Base-by-base conservation (phyloP, 192 early-diverging fungal genomes). In the Globomyces pollinis-pini region DNA sequence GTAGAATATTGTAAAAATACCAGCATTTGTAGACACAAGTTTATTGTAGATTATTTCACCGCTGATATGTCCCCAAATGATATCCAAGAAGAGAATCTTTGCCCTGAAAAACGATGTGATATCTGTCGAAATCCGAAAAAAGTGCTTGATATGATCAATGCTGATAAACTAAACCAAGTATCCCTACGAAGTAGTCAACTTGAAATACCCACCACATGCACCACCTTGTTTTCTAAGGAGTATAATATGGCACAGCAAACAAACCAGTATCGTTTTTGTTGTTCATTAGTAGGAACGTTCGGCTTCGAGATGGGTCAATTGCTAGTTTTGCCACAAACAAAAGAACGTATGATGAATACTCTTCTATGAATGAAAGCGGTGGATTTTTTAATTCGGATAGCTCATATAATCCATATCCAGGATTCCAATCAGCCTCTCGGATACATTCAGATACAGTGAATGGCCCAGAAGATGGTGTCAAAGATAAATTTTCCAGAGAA, bases 1-100 rank as follows among this genome's bases (percentile, higher is more conserved):
- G 60, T 78, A n/a, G 59, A 67, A 20, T 78, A 69, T 42, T 78
- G 76, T 62, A 71, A 78, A 53, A 69, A 70, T 52, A 29, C 36
- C 30, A 72, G 54, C n/a, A 30, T 41, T 38, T 78, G 76, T 38
- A 35, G 76, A 13, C 76, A 78, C 39, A 18, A 65, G 1, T 61
- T 61, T 31, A 57, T 78, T 34, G 50, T 59, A 28, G 21, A 64
- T 20, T 74, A 78, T 36, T 78, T 78, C 63, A 59, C 63, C n/a
- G 59, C 49, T n/a, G n/a, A n/a, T n/a, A n/a, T n/a, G n/a, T n/a
- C n/a, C 20, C 55, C 50, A 15, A 38, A 41, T 2, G n/a, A 20
- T 8, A 34, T 33, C 8, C 23, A 35, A 15, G 3, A 18, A 31
- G 23, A 47, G 24, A 21, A 18, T 6, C 18, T 72, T 2, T 78